phyloP scores from a whole-genome alignment of 495 filamentous ascomycete genomes.

The Letharia columbiana region DNA sequence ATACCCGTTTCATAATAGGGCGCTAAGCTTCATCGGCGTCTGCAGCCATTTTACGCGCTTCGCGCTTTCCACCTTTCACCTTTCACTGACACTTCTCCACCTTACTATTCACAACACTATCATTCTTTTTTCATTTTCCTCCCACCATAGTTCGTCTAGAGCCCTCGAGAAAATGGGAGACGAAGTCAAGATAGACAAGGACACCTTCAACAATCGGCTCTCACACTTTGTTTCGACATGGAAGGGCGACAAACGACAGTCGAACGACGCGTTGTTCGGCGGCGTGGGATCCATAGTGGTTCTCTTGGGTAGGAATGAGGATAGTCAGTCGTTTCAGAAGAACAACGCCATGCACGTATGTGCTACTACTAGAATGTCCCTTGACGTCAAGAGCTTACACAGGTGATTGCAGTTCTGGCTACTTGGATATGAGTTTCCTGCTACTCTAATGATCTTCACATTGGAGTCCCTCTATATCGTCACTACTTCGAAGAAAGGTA shows the following conservation, averaged over 20 bases:
- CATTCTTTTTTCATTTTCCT: not conserved
- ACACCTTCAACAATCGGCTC: conserved; percentile 83
- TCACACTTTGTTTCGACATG: conserved; percentile 78
- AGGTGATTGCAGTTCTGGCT: conserved; percentile 73
- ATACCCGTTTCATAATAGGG: conserved; percentile 1
- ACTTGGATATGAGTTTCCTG: conserved; percentile 95
- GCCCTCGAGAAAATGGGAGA: conserved; percentile 39
- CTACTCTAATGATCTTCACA: conserved; percentile 86
- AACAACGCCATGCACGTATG: conserved; percentile 90
- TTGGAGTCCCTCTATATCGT: conserved; percentile 79
- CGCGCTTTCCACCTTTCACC: conserved; percentile 12
- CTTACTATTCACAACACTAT: conserved; percentile 6
- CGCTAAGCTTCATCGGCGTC: conserved; percentile 14
- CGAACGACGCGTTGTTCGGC: conserved; percentile 61
- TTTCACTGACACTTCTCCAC: conserved; percentile 3
- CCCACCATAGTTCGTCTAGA: not conserved
- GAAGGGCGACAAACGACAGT: conserved; percentile 83
- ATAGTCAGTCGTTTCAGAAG: conserved; percentile 75
- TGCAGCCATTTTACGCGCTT: conserved; percentile 23
- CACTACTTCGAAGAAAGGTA: conserved; percentile 96
- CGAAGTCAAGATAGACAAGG: conserved; percentile 85
- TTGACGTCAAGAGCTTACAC: conserved; percentile 21
- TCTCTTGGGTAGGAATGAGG: conserved; percentile 89
- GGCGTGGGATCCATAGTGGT: conserved; percentile 80
- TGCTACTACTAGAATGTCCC: conserved; percentile 15